Evolutionary conservation across 352 stramenopile species (phyloP), one percentile per base, ranked within the genome.

Genomic region (Phytophthora constricta): DNA sequence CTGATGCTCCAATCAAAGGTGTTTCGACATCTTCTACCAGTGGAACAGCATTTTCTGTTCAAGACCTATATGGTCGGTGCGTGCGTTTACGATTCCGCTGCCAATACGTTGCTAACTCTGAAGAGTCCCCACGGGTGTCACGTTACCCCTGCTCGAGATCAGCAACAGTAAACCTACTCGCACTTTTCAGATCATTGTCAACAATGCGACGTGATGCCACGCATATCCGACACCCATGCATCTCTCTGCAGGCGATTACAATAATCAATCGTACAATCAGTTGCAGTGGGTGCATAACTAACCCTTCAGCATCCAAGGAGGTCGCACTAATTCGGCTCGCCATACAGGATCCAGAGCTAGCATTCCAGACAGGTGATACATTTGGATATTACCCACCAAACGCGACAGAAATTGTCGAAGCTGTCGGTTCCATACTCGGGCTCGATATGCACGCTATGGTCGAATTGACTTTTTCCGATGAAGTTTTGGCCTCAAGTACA

Each of bases 371-470:
- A n/a, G 92, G 87, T 2, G 93, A 97, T 55, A 96, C 94, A 19
- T 71, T 98, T 26, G 90, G 83, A 5, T 80, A 97, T 17, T 75
- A 95, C 22, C 89, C 91, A 3, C 80, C 82, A 9, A 98, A 98
- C 70, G 39, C 71, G 20, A 16, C 49, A 0, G 63, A 69, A 1
- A 59, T 83, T 5, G 95, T 98, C 0, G 80, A 95, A 47, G 58
- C 46, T 13, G 71, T 98, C 2, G 92, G 87, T 1, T 60, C 60
- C 0, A 66, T 68, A 2, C 78, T 98, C 7, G 76, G 72, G n/a
- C 97, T 90, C 46, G 76, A 98, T 52, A 68, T 98, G 19, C 83
- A 98, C 68, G 69, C 78, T 23, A 65, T 82, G 23, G 97, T 98
- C 58, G 74, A 85, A 27, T 66, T 96, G 22, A 70, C 84, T 60